Evolutionary conservation across 345 rosid genomes (phyloP), one percentile per base, ranked within the genome.

Genomic region (Aquilaria malaccensis): DNA sequence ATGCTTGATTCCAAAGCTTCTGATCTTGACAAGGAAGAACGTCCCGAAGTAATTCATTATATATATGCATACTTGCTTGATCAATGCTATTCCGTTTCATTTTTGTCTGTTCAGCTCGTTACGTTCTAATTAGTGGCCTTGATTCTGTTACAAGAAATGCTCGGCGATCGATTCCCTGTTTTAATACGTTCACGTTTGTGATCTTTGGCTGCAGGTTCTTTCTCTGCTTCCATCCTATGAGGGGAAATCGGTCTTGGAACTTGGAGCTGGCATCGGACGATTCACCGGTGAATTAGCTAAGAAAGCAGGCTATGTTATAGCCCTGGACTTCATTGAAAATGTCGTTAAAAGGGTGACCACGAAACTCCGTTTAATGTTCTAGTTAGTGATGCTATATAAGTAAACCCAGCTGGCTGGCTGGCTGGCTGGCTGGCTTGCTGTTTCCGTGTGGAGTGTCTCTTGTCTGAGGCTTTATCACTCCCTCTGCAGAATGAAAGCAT

Each of bases 211-310:
- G 7, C 72, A 94, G 95, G 85, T 94, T 54, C 95, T 90, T 66
- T 77, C 95, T 70, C 72, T 86, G 45, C 96, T 94, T 56, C 99
- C 99, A 57, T 55, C 81, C 2, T 82, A 75, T 41, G 89, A 86
- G 51, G 93, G 93, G 13, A 91, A 88, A 64, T 50, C 83, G 4
- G 80, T 94, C 61, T 64, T 94, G 67, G 99, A 94, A 70, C 76
- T 91, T 57, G 99, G 99, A 70, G 99, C 97, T 65, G 99, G 96
- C 31, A 88, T 86, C 62, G 99, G 97, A 59, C 90, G 99, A 54
- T 91, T 91, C 77, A 94, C 97, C 45, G 78, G 89, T 33, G 91
- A 91, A 51, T 69, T 94, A 67, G 99, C 96, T 59, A 70, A 77
- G 76, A 88, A 85, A 66, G 96, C 99, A 9, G 83, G 80, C 45